Base-by-base conservation (phyloP, 2,329 filamentous ascomycete species). In the Fusarium austroafricanum region DNA sequence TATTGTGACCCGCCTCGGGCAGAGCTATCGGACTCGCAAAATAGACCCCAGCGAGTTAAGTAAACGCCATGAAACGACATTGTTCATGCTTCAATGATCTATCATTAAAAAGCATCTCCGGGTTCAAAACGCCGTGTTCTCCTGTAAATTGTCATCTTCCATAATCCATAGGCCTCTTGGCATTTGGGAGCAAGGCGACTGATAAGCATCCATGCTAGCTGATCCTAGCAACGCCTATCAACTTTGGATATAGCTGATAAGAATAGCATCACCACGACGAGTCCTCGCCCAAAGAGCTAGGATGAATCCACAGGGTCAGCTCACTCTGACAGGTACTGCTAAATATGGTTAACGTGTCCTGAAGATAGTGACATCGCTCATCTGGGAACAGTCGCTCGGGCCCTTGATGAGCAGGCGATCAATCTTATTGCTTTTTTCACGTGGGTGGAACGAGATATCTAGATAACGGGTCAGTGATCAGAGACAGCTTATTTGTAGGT, bases 121-220 rank as follows among this genome's bases (percentile, higher is more conserved):
- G 33, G 17, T 37, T 40, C 11, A 12, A 17, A 17, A 21, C 3
- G 28, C n/a, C 18, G 31, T 33, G 23, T 42, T 40, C 29, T 40
- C 53, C 29, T 58, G 26, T 31, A 37, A 38, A 42, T 49, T 29
- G 56, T 62, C 58, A 43, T 62, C 39, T 64, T 42, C 35, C 50
- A 29, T 29, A 21, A 18, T 42, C 35, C 50, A 29, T 29, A 21
- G 23, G 40, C 20, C 47, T 37, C 50, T 45, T 45, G 35, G 61
- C 51, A 53, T 55, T 53, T 29, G 42, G 28, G 42, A 55, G 49
- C 55, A 44, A 50, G 39, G 55, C 39, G n/a, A 54, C 70, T 69
- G 72, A 74, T 74, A 74, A 74, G 72, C 56, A 63, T 59, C 60
- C 61, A 64, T 74, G 62, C 50, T 40, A 70, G 59, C 57, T 71